phyloP scores from a whole-genome alignment of 148 eudicot genomes.

The Diospyros kaki region DNA sequence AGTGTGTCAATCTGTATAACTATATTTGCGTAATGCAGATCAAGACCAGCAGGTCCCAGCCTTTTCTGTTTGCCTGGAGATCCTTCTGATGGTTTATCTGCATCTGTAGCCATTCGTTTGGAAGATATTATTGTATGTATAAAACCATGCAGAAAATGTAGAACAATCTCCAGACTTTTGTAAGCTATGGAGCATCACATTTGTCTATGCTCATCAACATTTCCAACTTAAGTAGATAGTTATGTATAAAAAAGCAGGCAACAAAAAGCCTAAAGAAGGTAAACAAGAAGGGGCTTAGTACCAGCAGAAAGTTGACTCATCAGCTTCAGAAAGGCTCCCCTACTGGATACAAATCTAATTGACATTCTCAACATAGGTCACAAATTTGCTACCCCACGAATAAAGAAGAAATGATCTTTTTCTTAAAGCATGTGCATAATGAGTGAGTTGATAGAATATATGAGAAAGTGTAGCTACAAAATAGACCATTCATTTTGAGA shows the following conservation, averaged over 20 bases:
- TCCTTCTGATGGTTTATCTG: constrained; percentile 19
- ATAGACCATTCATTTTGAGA: too few relatives aligned
- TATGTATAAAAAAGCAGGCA: too few relatives aligned
- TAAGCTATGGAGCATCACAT: neutral
- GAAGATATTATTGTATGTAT: neutral
- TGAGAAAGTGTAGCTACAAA: too few relatives aligned
- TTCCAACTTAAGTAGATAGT: neutral
- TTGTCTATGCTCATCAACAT: neutral
- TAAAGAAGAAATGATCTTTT: too few relatives aligned
- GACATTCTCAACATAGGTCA: neutral
- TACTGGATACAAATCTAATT: neutral
- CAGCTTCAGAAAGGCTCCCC: constrained; percentile 1
- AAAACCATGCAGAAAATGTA: neutral
- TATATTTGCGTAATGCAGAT: constrained; percentile 68
- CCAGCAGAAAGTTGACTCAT: neutral
- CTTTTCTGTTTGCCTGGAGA: constrained; percentile 24
- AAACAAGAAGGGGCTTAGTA: neutral
- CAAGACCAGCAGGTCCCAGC: constrained; percentile 60
- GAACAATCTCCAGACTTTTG: neutral
- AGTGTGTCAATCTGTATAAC: constrained; percentile 52
- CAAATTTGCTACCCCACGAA: too few relatives aligned
- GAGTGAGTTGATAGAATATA: too few relatives aligned
- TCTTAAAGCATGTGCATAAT: too few relatives aligned
- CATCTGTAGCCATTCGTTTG: constrained; percentile 24
- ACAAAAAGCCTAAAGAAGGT: neutral